These are phyloP conservation scores for Litsea cubeba DNA, from an alignment of 164 flowering plant genomes.

Conservation along the genomic window DNA sequence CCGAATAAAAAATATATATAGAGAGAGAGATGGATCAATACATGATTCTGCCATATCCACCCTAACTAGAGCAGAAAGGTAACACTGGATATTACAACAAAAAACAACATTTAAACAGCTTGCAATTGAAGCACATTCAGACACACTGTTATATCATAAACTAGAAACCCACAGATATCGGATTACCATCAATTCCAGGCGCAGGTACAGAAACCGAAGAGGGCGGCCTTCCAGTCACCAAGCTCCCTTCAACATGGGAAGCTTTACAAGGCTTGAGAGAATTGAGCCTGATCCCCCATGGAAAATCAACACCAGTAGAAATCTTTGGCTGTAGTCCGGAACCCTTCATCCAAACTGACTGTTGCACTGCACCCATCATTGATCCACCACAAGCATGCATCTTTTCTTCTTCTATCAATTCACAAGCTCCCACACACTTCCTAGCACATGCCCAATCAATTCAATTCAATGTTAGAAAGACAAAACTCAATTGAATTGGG, in stretches of 20 bases:
- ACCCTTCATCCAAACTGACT: conserved; percentile 32
- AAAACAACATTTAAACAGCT: neutral
- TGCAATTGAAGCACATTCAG: neutral
- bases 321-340: conserved; percentile 21
- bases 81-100: no score
- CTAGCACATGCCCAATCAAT: neutral
- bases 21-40: no score
- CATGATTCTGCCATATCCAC: no score
- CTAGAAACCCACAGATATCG: neutral
- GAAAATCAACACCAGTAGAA: conserved; percentile 15
- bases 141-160: neutral
- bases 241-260: conserved; percentile 35
- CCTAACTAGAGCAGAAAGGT: no score
- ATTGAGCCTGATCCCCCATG: conserved; percentile 23
- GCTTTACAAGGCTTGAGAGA: conserved; percentile 28
- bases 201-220: conserved; percentile 45
- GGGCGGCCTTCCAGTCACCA: conserved; percentile 48
- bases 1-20: no score
- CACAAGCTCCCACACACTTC: neutral
- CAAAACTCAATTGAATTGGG: neutral
- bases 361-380: conserved; percentile 48
- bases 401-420: conserved; percentile 7
- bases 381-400: conserved; percentile 57
- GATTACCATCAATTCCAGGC: conserved; percentile 40
- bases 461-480: neutral